These are phyloP conservation scores for Boletus rubescentipes DNA, from an alignment of 768 basidiomycete genomes.

Conservation along the genomic window DNA sequence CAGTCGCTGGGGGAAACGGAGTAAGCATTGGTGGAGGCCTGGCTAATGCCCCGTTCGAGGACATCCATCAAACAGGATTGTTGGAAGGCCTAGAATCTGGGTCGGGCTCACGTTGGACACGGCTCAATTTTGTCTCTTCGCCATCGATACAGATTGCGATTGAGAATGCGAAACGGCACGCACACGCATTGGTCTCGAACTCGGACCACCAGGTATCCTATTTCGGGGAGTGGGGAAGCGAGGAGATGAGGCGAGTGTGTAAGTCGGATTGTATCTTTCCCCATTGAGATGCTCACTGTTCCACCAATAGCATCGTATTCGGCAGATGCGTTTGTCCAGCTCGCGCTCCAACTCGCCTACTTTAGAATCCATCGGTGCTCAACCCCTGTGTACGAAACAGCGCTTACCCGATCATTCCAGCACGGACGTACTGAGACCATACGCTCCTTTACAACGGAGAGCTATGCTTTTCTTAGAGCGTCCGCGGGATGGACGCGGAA, in stretches of 20 bases:
- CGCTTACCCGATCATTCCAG: conserved; percentile 81
- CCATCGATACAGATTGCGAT: conserved; percentile 57
- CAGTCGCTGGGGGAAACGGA: conserved; percentile 42
- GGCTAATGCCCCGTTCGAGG: conserved; percentile 33
- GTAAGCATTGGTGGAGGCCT: conserved; percentile 48
- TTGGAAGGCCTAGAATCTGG: conserved; percentile 10
- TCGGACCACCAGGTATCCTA: conserved; percentile 84
- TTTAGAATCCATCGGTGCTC: conserved; percentile 72
- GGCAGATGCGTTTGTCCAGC: conserved; percentile 88
- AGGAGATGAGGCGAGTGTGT: conserved; percentile 84
- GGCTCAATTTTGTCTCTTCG: conserved; percentile 76
- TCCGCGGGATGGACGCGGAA: conserved; percentile 19
- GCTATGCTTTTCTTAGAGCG: conserved; percentile 52
- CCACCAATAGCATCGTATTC: conserved; percentile 44
- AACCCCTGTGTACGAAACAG: conserved; percentile 93
- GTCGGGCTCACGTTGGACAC: conserved; percentile 45
- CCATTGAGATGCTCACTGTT: neutral
- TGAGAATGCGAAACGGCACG: conserved; percentile 53
- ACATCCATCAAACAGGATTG: neutral
- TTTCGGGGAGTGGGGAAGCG: conserved; percentile 79
- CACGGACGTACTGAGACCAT: conserved; percentile 91
- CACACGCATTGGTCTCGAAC: conserved; percentile 59
- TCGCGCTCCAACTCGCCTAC: conserved; percentile 91
- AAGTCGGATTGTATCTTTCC: conserved; percentile 23
- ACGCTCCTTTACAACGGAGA: conserved; percentile 69